Evolutionary conservation across 2,329 filamentous ascomycete genomes (phyloP), one percentile per base, ranked within the genome.

Genomic region (Parasarocladium wereldwijsianum): DNA sequence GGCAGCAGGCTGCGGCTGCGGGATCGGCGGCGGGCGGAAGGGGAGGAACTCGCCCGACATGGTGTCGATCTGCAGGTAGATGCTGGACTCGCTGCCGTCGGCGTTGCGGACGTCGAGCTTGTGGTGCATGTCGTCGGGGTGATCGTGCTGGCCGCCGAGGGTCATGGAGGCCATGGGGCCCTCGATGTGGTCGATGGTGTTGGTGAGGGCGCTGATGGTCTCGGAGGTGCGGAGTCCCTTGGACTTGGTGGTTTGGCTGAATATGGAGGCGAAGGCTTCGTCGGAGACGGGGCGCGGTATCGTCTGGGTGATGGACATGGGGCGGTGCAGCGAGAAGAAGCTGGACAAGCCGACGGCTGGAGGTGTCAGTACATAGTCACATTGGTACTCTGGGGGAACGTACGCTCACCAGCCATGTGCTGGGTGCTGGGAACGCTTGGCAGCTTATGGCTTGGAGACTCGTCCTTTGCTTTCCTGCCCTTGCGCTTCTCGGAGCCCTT

Each of bases 261-360:
- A 96, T 46, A 98, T 86, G 46, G 78, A 67, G 37, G 82, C 76
- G 53, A 96, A 94, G 29, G 76, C 67, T 47, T 81, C 77, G 37
- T 78, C 64, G 31, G 70, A 74, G 26, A 85, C 68, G 13, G 67
- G 62, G 43, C 70, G 74, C 33, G 80, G 90, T 47, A 93, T 76
- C 41, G 78, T 76, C 43, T 77, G 76, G 29, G 77, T 85, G 40
- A 94, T 73, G 32, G 84, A 93, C 46, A 98, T 87, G 26, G 90
- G 90, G 37, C 90, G 76, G 57, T 98, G 84, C 40, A 93, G 78
- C 38, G 86, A 92, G 63, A 96, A 96, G 66, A 98, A 96, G 36
- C 79, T 79, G 6, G 87, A 90, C 26, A 93, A 64, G 38, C 80
- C 77, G 36, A 96, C 68, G 47, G 92, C 90, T 96, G 40, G 5